Base-by-base conservation (phyloP, 2,329 filamentous ascomycete species). In the Xylaria digitata region DNA sequence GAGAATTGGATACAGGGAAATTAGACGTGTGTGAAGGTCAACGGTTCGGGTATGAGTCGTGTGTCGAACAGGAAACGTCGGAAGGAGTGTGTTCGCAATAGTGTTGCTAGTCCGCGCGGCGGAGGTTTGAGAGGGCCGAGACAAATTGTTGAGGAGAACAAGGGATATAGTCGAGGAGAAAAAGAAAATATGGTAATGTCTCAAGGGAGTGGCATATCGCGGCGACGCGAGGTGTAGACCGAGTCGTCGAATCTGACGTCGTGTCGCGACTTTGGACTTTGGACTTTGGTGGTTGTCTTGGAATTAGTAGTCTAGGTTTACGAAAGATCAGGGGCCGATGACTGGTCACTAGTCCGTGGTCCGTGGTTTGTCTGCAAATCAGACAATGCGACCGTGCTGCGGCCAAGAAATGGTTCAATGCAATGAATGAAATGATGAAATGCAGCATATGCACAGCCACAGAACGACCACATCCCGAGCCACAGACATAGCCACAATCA, bases 151-250 rank as follows among this genome's bases (percentile, higher is more conserved):
- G 17, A 60, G 13, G 21, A 49, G 17, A 40, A 21, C 34, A 54
- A 53, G 32, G 43, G 52, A 37, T 46, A 43, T 9, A 48, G 17
- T 40, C 49, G 21, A 53, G 49, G 55, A 68, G 26, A 45, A 37
- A 56, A 66, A 66, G 50, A 56, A 66, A 68, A 66, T 61, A 7
- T 11, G 42, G 54, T 23, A 11, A n/a, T 42, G n/a, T 55, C n/a
- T n/a, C 30, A 66, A 66, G 62, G 49, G 66, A 68, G 63, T 53
- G 66, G 66, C 66, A 68, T 66, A 63, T 68, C 63, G 66, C 63
- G 61, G 46, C 50, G 19, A 66, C 50, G 59, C 66, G 59, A 60
- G 42, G 42, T 43, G 63, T 49, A 40, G 42, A 49, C 30, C 65
- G 48, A 53, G 48, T 46, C 49, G 58, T 55, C 30, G 54, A 45